These are phyloP conservation scores for Botrytis medusae DNA, from an alignment of 2,329 filamentous ascomycete species.

Conservation along the genomic window DNA sequence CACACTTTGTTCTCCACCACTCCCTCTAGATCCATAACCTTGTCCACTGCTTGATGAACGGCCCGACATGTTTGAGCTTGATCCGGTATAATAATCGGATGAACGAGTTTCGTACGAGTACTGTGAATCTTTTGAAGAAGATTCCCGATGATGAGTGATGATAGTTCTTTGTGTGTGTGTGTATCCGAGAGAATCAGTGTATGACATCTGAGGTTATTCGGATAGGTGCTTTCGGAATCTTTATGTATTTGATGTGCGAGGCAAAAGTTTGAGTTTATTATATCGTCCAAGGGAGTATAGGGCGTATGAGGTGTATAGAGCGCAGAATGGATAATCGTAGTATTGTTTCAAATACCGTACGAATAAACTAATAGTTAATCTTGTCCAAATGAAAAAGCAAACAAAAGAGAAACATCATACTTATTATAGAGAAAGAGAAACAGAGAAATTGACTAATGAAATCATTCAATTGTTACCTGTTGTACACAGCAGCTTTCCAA, in stretches of 20 bases:
- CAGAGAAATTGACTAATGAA: constrained; percentile 3
- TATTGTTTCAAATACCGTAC: background rate
- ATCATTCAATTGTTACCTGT: constrained; percentile 6
- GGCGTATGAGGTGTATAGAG: background rate
- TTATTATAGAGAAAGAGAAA: constrained; percentile 3
- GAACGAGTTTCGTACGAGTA: constrained; percentile 5
- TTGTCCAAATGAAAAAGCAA: constrained; percentile 10
- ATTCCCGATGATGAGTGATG: constrained; percentile 2
- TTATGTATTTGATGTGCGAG: background rate
- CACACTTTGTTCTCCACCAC: constrained; percentile 2
- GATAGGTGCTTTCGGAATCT: constrained; percentile 9
- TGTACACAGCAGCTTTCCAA: background rate
- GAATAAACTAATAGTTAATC: constrained; percentile 9
- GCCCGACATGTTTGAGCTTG: constrained; percentile 2
- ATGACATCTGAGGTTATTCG: constrained; percentile 7
- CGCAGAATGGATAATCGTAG: background rate
- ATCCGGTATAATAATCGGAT: constrained; percentile 9
- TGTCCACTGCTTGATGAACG: constrained; percentile 5
- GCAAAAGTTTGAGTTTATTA: background rate
- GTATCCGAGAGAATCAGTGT: constrained; percentile 14
- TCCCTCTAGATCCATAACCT: background rate
- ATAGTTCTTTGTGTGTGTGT: constrained; percentile 2
- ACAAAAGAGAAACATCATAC: constrained; percentile 5
- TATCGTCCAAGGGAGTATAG: background rate
- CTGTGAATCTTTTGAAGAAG: constrained; percentile 1